A percentile compares a stretch with the other conserved stretches of the same genome.
Evolutionary conservation across 140 eudicot genomes (phyloP).

Genomic region (Erigeron philadelphicus): DNA sequence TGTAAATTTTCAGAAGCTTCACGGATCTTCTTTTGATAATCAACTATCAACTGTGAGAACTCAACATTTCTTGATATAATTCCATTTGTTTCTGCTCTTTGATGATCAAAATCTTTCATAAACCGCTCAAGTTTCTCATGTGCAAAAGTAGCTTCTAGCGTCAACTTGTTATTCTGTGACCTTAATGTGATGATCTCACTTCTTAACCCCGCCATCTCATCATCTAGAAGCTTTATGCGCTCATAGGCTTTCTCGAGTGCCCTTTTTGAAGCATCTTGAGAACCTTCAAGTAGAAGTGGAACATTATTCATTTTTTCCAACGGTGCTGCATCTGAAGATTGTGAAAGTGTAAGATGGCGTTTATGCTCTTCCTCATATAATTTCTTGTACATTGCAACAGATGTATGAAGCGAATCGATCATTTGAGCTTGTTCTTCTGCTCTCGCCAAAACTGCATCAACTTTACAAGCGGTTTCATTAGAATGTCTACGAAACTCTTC

Average conservation of each 20-base stretch:
- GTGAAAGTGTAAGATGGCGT: constrained; percentile 35
- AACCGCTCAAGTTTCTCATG: constrained; percentile 72
- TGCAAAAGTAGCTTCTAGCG: constrained; percentile 65
- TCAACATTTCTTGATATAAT: constrained; percentile 73
- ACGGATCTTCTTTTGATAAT: constrained; percentile 77
- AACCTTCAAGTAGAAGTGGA: constrained; percentile 45
- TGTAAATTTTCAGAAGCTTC: constrained; percentile 65
- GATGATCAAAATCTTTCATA: constrained; percentile 76
- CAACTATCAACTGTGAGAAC: constrained; percentile 71
- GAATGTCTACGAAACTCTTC: constrained; percentile 54
- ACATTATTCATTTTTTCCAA: constrained; percentile 40
- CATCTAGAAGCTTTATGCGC: constrained; percentile 61
- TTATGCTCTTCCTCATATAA: constrained; percentile 82
- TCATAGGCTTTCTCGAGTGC: constrained; percentile 55
- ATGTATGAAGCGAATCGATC: constrained; percentile 88
- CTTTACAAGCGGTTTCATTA: constrained; percentile 76
- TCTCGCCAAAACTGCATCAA: constrained; percentile 64
- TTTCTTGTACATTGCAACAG: constrained; percentile 86
- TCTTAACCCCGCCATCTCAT: constrained; percentile 53
- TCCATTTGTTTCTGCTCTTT: constrained; percentile 59
- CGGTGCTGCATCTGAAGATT: constrained; percentile 31
- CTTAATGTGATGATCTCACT: constrained; percentile 51
- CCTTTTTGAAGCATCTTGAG: constrained; percentile 48
- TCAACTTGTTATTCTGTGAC: constrained; percentile 62
- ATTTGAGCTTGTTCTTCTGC: constrained; percentile 84